phyloP scores from a whole-genome alignment of 1,284 basidiomycete species.

The Trametes hirsuta region DNA sequence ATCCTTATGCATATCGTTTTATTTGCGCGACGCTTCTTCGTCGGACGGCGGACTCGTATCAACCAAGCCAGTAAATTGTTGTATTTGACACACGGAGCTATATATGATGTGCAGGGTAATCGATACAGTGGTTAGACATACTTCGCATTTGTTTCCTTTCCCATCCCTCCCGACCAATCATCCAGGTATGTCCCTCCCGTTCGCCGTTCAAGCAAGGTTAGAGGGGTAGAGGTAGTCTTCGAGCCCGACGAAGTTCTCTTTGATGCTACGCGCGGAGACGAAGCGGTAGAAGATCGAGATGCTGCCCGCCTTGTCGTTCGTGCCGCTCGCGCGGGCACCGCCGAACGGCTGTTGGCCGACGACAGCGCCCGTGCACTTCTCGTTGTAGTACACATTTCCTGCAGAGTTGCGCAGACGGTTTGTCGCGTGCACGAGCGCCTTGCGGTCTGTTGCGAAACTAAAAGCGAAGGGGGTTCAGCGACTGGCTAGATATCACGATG shows the following conservation, averaged over 20 bases:
- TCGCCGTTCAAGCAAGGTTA: slow-evolving; percentile 64
- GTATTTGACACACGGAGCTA: slow-evolving; percentile 2
- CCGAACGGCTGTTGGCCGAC: slow-evolving; percentile 98
- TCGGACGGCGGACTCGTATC: neutral
- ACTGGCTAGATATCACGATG: neutral
- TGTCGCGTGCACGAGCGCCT: slow-evolving; percentile 75
- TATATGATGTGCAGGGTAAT: neutral
- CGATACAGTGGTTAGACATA: slow-evolving; percentile 8
- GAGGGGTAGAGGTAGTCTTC: slow-evolving; percentile 84
- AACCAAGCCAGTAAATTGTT: neutral
- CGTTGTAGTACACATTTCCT: slow-evolving; percentile 94
- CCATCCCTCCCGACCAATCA: neutral
- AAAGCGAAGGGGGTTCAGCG: neutral
- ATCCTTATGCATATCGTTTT: neutral
- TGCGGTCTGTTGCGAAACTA: slow-evolving; percentile 84
- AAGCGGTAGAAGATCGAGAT: slow-evolving; percentile 91
- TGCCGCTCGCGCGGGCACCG: slow-evolving; percentile 90
- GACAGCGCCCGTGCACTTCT: slow-evolving; percentile 95
- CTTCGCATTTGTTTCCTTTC: neutral
- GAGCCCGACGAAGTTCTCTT: slow-evolving; percentile 90
- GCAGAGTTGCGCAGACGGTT: slow-evolving; percentile 85
- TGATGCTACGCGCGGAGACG: slow-evolving; percentile 90
- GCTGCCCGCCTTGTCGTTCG: slow-evolving; percentile 97
- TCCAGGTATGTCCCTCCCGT: neutral
- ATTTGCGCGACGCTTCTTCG: neutral